phyloP scores from a whole-genome alignment of 2,329 filamentous ascomycete genomes.

The Xylariales sp. region DNA sequence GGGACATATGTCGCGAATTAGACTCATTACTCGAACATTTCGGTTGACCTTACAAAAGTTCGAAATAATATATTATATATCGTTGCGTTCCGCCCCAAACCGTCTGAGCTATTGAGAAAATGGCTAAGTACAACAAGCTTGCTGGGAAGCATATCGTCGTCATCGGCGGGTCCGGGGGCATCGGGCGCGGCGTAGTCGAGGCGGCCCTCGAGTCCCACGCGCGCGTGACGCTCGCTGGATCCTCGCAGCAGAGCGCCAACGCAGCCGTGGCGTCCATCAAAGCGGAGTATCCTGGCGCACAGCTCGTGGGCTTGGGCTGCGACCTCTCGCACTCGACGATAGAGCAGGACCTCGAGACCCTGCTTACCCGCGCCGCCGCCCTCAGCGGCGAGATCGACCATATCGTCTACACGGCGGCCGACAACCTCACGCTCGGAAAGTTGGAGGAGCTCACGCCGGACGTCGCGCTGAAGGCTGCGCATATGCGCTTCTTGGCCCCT shows the following conservation, averaged over 20 bases:
- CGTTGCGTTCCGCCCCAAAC: too few relatives aligned
- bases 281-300: slow-evolving; percentile 35
- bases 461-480: slow-evolving; percentile 41
- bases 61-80: too few relatives aligned
- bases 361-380: slow-evolving; percentile 35
- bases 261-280: slow-evolving; percentile 40
- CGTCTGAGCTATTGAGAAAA: slow-evolving; percentile 16
- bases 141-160: slow-evolving; percentile 48
- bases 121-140: slow-evolving; percentile 50
- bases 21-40: background rate
- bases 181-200: slow-evolving; percentile 47
- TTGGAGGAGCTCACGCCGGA: slow-evolving; percentile 46
- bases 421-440: slow-evolving; percentile 40
- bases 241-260: slow-evolving; percentile 39
- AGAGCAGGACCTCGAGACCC: slow-evolving; percentile 43
- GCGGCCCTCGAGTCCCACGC: slow-evolving; percentile 43
- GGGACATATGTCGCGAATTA: background rate
- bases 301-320: slow-evolving; percentile 40
- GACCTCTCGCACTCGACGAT: slow-evolving; percentile 41
- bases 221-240: slow-evolving; percentile 44
- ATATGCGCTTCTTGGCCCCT: slow-evolving; percentile 51
- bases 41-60: background rate
- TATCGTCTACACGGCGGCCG: slow-evolving; percentile 49
- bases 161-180: slow-evolving; percentile 47
- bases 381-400: slow-evolving; percentile 44